Conservation (phyloP, 441 rosid species). For the Eruca vesicaria region DNA sequence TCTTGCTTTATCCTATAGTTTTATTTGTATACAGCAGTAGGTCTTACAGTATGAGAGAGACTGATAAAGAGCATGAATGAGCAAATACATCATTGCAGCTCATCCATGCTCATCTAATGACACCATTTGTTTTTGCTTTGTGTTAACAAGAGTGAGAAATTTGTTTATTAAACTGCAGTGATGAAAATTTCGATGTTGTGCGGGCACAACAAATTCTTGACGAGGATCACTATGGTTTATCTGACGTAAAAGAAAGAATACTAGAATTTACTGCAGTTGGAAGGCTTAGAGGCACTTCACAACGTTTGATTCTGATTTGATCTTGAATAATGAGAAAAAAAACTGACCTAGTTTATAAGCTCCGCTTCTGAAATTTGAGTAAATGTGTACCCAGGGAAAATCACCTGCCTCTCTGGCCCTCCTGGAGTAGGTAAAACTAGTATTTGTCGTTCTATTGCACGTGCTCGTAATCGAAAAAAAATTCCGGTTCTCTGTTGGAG, state of each 20-base stretch:
- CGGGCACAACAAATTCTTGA: constrained; percentile 92
- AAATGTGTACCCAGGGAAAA: constrained; percentile 67
- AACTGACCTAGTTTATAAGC: too few relatives aligned
- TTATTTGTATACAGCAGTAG: not conserved
- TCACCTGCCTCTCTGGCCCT: constrained; percentile 97
- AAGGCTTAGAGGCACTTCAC: constrained; percentile 95
- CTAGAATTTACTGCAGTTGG: constrained; percentile 99
- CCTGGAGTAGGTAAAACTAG: constrained; percentile 99
- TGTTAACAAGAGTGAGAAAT: not conserved
- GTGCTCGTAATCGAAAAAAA: constrained; percentile 92
- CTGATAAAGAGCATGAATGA: not conserved
- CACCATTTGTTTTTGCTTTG: constrained; percentile 5
- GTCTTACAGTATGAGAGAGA: constrained; percentile 4
- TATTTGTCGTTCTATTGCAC: constrained; percentile 96
- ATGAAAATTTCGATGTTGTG: constrained; percentile 94
- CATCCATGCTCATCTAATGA: not conserved
- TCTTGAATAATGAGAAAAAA: constrained; percentile 15
- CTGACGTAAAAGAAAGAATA: constrained; percentile 96
- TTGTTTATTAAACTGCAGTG: constrained; percentile 46
- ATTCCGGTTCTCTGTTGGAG: constrained; percentile 98
- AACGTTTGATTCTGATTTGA: constrained; percentile 53
- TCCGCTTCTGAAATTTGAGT: constrained; percentile 18
- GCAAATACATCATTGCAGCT: too few relatives aligned
- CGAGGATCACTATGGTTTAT: constrained; percentile 98
- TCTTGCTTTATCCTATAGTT: constrained; percentile 14